Evolutionary conservation across 2,329 filamentous ascomycete species (phyloP), one percentile per base, ranked within the genome.

Genomic region (Cryphonectria nitschkei): DNA sequence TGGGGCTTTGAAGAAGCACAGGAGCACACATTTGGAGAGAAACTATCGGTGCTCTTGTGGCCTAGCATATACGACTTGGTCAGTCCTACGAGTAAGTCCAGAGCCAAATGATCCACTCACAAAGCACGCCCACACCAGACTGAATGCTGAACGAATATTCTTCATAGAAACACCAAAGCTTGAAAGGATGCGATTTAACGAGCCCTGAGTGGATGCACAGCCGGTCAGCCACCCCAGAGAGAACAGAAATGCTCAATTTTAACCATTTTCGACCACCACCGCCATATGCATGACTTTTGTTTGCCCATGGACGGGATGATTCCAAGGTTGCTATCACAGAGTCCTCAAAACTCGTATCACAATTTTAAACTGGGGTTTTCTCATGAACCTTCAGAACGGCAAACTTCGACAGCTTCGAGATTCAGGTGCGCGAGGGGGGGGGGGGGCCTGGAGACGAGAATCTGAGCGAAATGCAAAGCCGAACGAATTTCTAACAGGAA

Each of bases 1-100:
- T 32, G 61, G 61, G 5, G 39, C 61, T 9, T 6, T 64, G 61
- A 64, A 64, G n/a, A 64, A 64, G n/a, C 61, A 64, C 61, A 64
- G 16, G 61, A 43, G 26, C 37, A 46, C 39, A 13, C 61, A 64
- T 29, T 9, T 64, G 61, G 61, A 64, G 61, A 64, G 61, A 19
- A 64, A 29, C 8, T 46, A 43, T 29, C 61, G 61, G 1, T 64
- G 61, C 41, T 14, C n/a, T 11, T 64, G 61, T 46, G 61, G 61
- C 37, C 39, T 64, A 19, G n/a, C 61, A 29, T 64, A 64, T 46
- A 64, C 61, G n/a, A 32, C 39, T 29, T 8, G 29, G 61, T 64
- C 61, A 8, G 61, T 64, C 26, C 41, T 64, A 4, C 37, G 61
- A 26, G 61, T 64, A 26, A 64, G 61, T 29, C 32, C 26, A 9